Conservation (phyloP, 768 basidiomycete genomes). For the Phylloporus sp. region DNA sequence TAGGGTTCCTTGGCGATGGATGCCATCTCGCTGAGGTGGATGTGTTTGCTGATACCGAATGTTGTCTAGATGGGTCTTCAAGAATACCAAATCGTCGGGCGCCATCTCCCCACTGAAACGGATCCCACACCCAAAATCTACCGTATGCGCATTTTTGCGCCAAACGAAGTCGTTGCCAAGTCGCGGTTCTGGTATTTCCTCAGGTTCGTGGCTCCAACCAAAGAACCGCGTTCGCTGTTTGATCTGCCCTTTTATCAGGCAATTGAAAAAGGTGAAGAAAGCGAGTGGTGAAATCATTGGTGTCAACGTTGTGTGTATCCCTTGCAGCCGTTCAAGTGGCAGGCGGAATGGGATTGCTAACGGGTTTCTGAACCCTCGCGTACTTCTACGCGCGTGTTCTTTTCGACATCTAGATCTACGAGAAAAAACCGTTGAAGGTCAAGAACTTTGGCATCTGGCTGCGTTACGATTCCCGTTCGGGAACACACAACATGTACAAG, state of each 20-base stretch:
- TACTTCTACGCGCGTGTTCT: slow-evolving; percentile 13
- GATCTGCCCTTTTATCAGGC: slow-evolving; percentile 43
- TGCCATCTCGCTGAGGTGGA: slow-evolving; percentile 16
- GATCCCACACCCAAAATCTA: slow-evolving; percentile 97
- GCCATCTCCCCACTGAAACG: slow-evolving; percentile 90
- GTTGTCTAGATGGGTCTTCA: slow-evolving; percentile 65
- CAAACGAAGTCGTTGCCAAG: slow-evolving; percentile 98
- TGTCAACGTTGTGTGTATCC: slow-evolving; percentile 90
- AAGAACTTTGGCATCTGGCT: slow-evolving; percentile 99
- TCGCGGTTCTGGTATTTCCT: slow-evolving; percentile 99
- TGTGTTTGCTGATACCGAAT: slow-evolving; percentile 15
- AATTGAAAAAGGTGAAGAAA: slow-evolving; percentile 99
- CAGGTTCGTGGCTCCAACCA: slow-evolving; percentile 46
- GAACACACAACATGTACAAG: slow-evolving; percentile 99
- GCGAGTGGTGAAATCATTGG: slow-evolving; percentile 98
- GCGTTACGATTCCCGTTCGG: slow-evolving; percentile 98
- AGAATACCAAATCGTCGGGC: slow-evolving; percentile 97
- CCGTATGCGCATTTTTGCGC: slow-evolving; percentile 99
- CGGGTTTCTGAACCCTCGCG: slow-evolving; percentile 17
- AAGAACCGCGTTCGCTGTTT: background rate
- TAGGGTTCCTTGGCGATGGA: slow-evolving; percentile 29
- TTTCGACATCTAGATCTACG: slow-evolving; percentile 70
- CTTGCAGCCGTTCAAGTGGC: slow-evolving; percentile 80
- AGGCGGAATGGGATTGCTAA: slow-evolving; percentile 73
- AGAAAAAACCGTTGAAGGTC: slow-evolving; percentile 96